These are phyloP conservation scores for Marasmius tenuissimus DNA, from an alignment of 1,284 basidiomycete genomes.

Conservation along the genomic window DNA sequence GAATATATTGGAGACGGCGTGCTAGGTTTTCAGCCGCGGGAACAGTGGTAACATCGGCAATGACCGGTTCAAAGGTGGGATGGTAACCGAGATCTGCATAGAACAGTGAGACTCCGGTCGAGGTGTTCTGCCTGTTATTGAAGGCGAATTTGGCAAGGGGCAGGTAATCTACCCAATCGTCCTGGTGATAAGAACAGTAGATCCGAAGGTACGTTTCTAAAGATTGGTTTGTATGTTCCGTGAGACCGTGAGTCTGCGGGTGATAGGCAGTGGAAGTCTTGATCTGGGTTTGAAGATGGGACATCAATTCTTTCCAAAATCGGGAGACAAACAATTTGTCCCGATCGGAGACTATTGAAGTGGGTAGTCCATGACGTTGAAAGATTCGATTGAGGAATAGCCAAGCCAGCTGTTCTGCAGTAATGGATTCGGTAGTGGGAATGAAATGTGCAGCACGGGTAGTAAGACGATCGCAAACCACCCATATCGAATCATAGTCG, in stretches of 20 bases:
- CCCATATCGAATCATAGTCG: no score
- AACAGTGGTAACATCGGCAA: slow-evolving; percentile 21
- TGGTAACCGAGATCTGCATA: slow-evolving; percentile 35
- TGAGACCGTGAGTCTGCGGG: slow-evolving; percentile 35
- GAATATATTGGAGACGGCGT: neutral
- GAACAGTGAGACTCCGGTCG: slow-evolving; percentile 27
- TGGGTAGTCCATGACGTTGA: neutral
- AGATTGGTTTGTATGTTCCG: slow-evolving; percentile 42
- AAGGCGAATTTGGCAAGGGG: slow-evolving; percentile 44
- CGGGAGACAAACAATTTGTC: slow-evolving; percentile 31
- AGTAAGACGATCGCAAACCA: slow-evolving; percentile 23
- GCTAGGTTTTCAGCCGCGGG: neutral
- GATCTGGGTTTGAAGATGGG: slow-evolving; percentile 21
- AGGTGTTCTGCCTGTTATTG: slow-evolving; percentile 40
- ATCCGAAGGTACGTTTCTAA: slow-evolving; percentile 37
- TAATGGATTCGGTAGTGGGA: neutral
- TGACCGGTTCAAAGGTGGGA: slow-evolving; percentile 23
- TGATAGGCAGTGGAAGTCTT: slow-evolving; percentile 29
- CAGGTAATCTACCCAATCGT: slow-evolving; percentile 44
- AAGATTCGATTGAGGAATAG: neutral
- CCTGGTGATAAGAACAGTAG: slow-evolving; percentile 40
- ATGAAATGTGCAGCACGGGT: slow-evolving; percentile 37
- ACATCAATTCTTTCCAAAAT: slow-evolving; percentile 27
- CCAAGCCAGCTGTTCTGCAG: neutral
- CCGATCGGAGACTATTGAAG: slow-evolving; percentile 15